Evolutionary conservation across 2,329 filamentous ascomycete genomes (phyloP).

Genomic region (Leptoxyphium fumago): DNA sequence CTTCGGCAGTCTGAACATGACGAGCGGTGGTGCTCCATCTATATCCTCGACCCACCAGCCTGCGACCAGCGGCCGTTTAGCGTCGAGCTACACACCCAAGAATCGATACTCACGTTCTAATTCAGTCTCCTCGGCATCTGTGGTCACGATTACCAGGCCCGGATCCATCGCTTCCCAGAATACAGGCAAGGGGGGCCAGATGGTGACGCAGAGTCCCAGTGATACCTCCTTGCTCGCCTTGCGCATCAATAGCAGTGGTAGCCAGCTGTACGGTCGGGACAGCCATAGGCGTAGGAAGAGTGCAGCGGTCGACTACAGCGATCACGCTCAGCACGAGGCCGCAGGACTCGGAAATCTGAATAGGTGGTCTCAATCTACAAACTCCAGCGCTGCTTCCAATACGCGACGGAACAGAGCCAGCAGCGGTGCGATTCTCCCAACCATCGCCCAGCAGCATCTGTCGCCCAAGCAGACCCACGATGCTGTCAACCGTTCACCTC

Average conservation of each 20-base stretch:
- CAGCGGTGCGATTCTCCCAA: slow-evolving; percentile 22
- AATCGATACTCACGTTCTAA: slow-evolving; percentile 25
- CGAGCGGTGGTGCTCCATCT: neutral
- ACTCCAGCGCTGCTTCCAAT: slow-evolving; percentile 32
- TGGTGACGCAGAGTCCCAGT: slow-evolving; percentile 11
- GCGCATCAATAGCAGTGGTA: slow-evolving; percentile 5
- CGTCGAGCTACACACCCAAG: slow-evolving; percentile 5
- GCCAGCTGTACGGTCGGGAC: slow-evolving; percentile 8
- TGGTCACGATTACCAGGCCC: slow-evolving; percentile 27
- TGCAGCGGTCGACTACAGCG: slow-evolving; percentile 24
- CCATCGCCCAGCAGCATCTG: slow-evolving; percentile 16
- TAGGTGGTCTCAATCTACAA: slow-evolving; percentile 44
- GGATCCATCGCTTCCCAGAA: slow-evolving; percentile 20
- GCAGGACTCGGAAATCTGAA: slow-evolving; percentile 34
- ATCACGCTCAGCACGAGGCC: slow-evolving; percentile 22
- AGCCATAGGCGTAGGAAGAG: slow-evolving; percentile 25
- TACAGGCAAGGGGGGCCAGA: slow-evolving; percentile 8
- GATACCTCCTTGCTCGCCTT: slow-evolving; percentile 12
- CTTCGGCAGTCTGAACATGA: neutral
- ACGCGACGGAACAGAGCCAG: slow-evolving; percentile 24
- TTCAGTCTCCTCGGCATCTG: slow-evolving; percentile 30
- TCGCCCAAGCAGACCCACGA: slow-evolving; percentile 14
- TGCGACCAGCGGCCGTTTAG: neutral
- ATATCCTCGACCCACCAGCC: slow-evolving; percentile 1
- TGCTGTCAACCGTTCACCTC: slow-evolving; percentile 20